Percentiles rank a stretch among this genome's conserved stretches.
Conservation (phyloP, 106 monocot genomes). For the Apostasia ramifera region DNA sequence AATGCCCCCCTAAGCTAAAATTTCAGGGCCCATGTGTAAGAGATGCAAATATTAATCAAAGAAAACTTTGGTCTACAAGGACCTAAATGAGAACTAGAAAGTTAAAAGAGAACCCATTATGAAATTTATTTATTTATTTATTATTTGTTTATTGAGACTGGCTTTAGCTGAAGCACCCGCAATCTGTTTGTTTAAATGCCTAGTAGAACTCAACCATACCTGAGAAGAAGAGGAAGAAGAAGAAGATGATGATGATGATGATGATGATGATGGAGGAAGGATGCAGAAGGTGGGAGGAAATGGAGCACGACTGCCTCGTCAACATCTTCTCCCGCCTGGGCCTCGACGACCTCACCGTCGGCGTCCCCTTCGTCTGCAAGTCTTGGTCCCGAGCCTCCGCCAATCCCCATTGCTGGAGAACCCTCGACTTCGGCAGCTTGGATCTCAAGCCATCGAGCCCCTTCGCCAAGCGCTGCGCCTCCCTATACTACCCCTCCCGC, state of each 20-base stretch:
- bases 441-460: constrained; percentile 40
- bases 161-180: not conserved
- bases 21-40: too few species aligned
- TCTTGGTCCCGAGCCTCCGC: constrained; percentile 27
- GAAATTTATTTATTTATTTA: too few species aligned
- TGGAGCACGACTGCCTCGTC: constrained; percentile 38
- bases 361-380: constrained; percentile 39
- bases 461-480: constrained; percentile 8
- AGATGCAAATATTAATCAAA: too few species aligned
- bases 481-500: constrained; percentile 3
- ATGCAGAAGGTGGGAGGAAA: constrained; percentile 31
- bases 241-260: not conserved
- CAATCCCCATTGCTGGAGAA: constrained; percentile 25
- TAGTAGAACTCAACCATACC: not conserved
- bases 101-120: too few species aligned
- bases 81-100: too few species aligned
- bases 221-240: not conserved
- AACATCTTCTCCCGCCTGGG: constrained; percentile 33
- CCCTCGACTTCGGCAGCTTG: constrained; percentile 28
- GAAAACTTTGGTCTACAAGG: too few species aligned
- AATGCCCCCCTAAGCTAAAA: too few species aligned
- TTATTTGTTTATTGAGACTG: too few species aligned
- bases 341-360: constrained; percentile 28
- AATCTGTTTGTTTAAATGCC: constrained; percentile 5
- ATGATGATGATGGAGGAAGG: not conserved